Evolutionary conservation across 352 stramenopile species (phyloP).

Genomic region (Pythium insidiosum): DNA sequence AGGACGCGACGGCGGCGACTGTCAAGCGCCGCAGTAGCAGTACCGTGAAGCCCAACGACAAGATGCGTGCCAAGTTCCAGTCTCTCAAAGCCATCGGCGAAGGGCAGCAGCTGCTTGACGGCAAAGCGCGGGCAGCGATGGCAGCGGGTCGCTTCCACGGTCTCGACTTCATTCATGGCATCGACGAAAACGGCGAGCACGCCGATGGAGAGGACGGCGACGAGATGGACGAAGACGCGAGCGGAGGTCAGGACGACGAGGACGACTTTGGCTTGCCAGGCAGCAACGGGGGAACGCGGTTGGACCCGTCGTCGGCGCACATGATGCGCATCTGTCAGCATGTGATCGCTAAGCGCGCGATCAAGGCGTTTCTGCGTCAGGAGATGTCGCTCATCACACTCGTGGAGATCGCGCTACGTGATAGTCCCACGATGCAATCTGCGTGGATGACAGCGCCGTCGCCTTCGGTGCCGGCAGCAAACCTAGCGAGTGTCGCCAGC

Average conservation of each 20-base stretch:
- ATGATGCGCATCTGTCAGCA: conserved; percentile 67
- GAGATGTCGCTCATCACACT: conserved; percentile 56
- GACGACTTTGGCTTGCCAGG: too few species aligned
- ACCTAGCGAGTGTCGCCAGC: background rate
- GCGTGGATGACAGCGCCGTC: conserved; percentile 4
- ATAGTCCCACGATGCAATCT: conserved; percentile 32
- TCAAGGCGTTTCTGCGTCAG: conserved; percentile 52
- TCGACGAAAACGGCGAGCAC: conserved; percentile 10
- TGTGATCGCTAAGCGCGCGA: conserved; percentile 60
- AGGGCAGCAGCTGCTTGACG: conserved; percentile 3
- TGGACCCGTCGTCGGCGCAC: conserved; percentile 47
- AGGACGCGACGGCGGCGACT: conserved; percentile 1
- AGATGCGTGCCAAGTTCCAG: conserved; percentile 16
- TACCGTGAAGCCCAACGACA: background rate
- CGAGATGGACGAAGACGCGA: conserved; percentile 7
- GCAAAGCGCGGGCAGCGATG: too few species aligned
- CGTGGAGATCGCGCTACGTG: conserved; percentile 35
- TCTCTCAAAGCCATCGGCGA: conserved; percentile 34
- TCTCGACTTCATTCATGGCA: conserved; percentile 6
- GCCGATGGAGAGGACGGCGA: background rate
- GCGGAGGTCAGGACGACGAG: background rate
- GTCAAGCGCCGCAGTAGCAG: background rate
- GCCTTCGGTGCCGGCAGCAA: background rate
- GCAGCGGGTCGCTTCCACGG: conserved; percentile 1
- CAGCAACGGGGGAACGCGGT: too few species aligned